Base-by-base conservation (phyloP, 768 basidiomycete species). In the Rhodotorula babjevae region DNA sequence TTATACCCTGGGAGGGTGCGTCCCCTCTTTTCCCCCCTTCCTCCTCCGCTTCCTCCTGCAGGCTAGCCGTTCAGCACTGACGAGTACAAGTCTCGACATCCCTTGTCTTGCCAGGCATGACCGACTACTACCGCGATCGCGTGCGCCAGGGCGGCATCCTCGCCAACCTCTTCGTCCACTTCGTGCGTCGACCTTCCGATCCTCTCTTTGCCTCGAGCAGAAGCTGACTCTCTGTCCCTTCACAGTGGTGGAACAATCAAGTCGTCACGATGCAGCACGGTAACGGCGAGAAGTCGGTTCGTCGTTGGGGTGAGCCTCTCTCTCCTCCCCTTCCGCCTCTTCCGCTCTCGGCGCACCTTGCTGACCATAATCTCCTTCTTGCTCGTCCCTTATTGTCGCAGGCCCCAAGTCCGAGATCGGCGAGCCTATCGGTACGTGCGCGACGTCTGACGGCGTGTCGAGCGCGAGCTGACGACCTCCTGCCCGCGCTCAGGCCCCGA, bases 101-200 rank as follows among this genome's bases (percentile, higher is more conserved):
- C 9, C 36, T 36, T 9, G 4, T 9, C 4, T 36, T 9, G 36
- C 0, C 59, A 73, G 67, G 64, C 7, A 70, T 69, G 71, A 66
- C 69, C 56, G 74, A 77, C 65, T 72, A 75, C 72, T 77, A 77
- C 70, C 64, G 75, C 12, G 77, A 77, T 36, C 67, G 75, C 59
- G 63, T 69, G n/a, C 65, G 77, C 9, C 77, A 77, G 33, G 77
- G 77, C 25, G 77, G 77, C 7, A 76, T 77, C 61, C 65, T 73
- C 25, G 68, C 71, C 61, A 77, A 77, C 67, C 46, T 69, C 29
- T 72, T 74, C 56, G 64, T 72, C 23, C 44, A 62, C 4, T 72
- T 72, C 19, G 61, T 73, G 29, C 33, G 64, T 29, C 11, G 36
- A 36, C 11, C 23, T 21, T n/a, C 10, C 23, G 9, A 10, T 7